Conservation (phyloP, 306 rosid genomes). For the Dryas octopetala region DNA sequence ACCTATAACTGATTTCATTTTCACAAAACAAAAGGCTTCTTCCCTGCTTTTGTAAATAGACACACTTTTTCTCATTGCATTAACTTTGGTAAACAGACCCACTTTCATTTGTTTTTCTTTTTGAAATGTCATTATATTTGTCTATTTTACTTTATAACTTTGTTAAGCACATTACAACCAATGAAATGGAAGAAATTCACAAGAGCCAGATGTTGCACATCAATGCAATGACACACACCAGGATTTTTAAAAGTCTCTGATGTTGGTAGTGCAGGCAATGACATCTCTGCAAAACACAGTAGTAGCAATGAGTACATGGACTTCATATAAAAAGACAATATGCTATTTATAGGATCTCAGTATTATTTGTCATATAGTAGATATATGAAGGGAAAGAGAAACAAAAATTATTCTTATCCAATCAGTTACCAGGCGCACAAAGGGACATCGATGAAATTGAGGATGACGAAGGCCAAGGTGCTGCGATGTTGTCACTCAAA, state of each 20-base stretch:
- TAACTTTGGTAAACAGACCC: not conserved
- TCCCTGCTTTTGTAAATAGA: not conserved
- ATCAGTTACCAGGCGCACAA: slow-evolving; percentile 88
- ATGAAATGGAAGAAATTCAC: not conserved
- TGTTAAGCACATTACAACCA: not conserved
- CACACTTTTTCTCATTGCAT: not conserved
- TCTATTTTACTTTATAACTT: not conserved
- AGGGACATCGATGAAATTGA: slow-evolving; percentile 77
- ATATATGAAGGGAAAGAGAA: slow-evolving; percentile 7
- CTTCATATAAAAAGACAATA: slow-evolving; percentile 13
- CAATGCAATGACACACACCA: slow-evolving; percentile 52
- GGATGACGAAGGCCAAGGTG: slow-evolving; percentile 96
- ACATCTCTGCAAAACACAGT: slow-evolving; percentile 77
- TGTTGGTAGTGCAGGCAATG: slow-evolving; percentile 91
- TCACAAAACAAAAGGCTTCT: not conserved
- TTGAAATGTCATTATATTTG: not conserved
- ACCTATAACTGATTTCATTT: not conserved
- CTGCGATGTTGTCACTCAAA: slow-evolving; percentile 85
- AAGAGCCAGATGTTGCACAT: not conserved
- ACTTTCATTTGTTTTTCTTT: not conserved
- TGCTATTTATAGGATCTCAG: slow-evolving; percentile 16
- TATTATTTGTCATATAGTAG: not conserved
- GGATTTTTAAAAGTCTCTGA: slow-evolving; percentile 74
- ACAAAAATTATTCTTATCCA: not conserved
- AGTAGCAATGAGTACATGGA: not conserved